Evolutionary conservation across 2,329 filamentous ascomycete genomes (phyloP), one percentile per base, ranked within the genome.

Genomic region (Tolypocladium pustulatum): DNA sequence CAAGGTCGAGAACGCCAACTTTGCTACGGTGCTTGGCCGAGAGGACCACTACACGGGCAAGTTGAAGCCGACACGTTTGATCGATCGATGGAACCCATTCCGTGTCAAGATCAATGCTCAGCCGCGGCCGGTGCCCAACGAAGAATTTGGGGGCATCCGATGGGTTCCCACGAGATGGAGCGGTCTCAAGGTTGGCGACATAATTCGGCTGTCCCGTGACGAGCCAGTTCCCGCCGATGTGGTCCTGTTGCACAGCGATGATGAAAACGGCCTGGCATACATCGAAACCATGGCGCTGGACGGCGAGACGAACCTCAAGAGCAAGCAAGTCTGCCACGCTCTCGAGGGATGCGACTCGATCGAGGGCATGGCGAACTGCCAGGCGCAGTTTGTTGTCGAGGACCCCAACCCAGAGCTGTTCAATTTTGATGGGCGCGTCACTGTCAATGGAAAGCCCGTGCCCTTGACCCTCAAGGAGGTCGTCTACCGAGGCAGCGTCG

Each of bases 251-350:
- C 83, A 93, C 67, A 89, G 89, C 2, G 82, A 84, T 58, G 91
- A 89, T 15, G 85, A 89, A 59, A 90, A 93, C 61, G 87, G 85
- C 9, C 75, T 94, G 56, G 92, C 92, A 0, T 96, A 89, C 65
- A 83, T 92, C 57, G 89, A 93, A 65, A 93, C 89, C 0, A 91
- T 92, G 88, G 89, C 89, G 2, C 75, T 93, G 10, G 89, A 93
- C 64, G 89, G 89, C 54, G 89, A 93, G 72, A 93, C 89, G 1
- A 92, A 90, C 62, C 77, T 93, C 30, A 92, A 93, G 72, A 88
- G 81, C 70, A 91, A 89, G 72, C 85, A 89, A 67, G 78, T 83
- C 0, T 78, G 88, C 4, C 80, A 83, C 6, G 80, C 83, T 1
- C 76, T 87, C 4, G 81, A 84, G 60, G 71, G 69, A 5, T 90